A percentile compares a stretch with the other conserved stretches of the same genome.
Evolutionary conservation across 768 basidiomycete genomes (phyloP).

Genomic region (Psilocybe tampanensis): DNA sequence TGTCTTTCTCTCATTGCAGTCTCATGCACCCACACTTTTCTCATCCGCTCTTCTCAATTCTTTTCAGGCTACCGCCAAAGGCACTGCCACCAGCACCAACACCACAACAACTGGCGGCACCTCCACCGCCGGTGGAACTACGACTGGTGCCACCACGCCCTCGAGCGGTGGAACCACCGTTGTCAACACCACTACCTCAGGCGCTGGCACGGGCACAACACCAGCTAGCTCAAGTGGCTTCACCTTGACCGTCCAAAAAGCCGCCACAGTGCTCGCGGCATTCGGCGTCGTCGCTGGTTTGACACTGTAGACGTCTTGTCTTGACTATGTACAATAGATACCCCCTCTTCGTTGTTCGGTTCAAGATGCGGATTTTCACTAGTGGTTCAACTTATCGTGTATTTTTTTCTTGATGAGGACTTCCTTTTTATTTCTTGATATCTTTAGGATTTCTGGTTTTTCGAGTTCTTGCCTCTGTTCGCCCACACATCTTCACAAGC

Average conservation of each 20-base stretch:
- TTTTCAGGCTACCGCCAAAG: conserved; percentile 27
- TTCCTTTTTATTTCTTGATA: background rate
- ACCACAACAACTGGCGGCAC: conserved; percentile 10
- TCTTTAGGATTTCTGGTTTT: background rate
- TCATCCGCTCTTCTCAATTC: background rate
- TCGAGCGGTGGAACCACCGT: background rate
- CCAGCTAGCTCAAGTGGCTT: conserved; percentile 3
- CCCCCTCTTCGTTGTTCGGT: background rate
- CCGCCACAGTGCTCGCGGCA: conserved; percentile 18
- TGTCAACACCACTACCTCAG: background rate
- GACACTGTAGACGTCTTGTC: conserved; percentile 12
- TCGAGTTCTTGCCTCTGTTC: background rate
- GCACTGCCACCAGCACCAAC: conserved; percentile 16
- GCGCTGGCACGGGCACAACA: background rate
- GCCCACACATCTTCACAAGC: background rate
- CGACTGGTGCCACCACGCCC: background rate
- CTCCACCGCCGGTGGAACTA: background rate
- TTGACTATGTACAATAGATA: too few relatives aligned
- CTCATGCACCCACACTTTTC: background rate
- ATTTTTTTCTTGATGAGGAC: background rate
- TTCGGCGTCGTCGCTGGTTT: conserved; percentile 21
- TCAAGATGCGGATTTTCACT: background rate
- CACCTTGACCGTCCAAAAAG: conserved; percentile 11
- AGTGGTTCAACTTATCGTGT: too few relatives aligned
- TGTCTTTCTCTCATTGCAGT: background rate